Percentiles rank a stretch among this genome's conserved stretches.
Conservation (phyloP, 768 basidiomycete species). For the Lentinula aciculospora region DNA sequence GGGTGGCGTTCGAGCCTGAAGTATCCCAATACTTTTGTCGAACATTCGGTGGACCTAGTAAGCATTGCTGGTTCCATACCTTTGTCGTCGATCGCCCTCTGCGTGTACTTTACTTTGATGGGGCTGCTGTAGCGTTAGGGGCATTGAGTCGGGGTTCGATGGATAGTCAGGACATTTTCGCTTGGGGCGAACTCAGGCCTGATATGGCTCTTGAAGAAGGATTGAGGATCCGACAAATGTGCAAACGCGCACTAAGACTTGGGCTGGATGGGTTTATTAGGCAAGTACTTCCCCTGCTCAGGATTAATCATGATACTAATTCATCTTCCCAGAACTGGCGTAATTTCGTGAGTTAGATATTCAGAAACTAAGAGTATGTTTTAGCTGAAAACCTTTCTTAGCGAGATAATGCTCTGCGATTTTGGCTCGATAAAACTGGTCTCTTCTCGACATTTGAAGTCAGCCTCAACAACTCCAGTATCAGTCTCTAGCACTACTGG, state of each 20-base stretch:
- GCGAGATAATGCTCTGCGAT: slow-evolving; percentile 44
- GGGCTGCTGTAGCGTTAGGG: slow-evolving; percentile 39
- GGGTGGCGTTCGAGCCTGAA: slow-evolving; percentile 16
- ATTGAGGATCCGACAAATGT: slow-evolving; percentile 30
- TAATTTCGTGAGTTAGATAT: no score
- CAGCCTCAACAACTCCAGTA: no score
- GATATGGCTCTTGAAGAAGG: slow-evolving; percentile 21
- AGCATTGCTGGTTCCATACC: slow-evolving; percentile 28
- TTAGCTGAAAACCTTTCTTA: slow-evolving; percentile 11
- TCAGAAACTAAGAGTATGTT: slow-evolving; percentile 7
- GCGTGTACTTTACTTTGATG: slow-evolving; percentile 47
- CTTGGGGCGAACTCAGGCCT: slow-evolving; percentile 27
- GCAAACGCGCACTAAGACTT: slow-evolving; percentile 34
- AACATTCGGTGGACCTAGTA: slow-evolving; percentile 12
- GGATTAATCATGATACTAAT: no score
- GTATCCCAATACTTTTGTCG: slow-evolving; percentile 28
- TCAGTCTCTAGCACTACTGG: no score
- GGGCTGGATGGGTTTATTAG: slow-evolving; percentile 43
- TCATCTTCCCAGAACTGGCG: no score
- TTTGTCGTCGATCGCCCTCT: slow-evolving; percentile 29
- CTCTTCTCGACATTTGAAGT: slow-evolving; percentile 14
- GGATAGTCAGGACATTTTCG: slow-evolving; percentile 41
- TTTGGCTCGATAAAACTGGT: slow-evolving; percentile 32
- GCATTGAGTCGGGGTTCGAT: slow-evolving; percentile 23
- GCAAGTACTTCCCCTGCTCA: not conserved